Conservation (phyloP, 495 filamentous ascomycete species). For the Podospora pseudoanserina region DNA sequence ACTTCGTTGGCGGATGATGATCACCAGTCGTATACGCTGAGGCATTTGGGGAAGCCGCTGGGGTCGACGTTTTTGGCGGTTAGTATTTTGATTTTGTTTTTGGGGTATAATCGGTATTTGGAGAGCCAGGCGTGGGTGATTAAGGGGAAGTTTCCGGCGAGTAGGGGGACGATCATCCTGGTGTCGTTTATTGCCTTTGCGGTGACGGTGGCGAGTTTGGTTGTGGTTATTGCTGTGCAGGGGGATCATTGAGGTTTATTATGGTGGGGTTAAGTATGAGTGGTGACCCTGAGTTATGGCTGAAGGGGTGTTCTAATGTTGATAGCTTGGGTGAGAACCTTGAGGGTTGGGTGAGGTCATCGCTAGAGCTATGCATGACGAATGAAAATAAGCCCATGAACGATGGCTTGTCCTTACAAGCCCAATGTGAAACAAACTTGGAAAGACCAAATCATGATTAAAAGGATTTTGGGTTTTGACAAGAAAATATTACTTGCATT, state of each 20-base stretch:
- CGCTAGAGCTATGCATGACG: neutral
- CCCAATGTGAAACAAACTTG: no score
- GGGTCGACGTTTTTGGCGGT: constrained; percentile 90
- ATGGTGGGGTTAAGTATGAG: neutral
- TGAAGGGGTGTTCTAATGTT: neutral
- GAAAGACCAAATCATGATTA: no score
- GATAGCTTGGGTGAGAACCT: neutral
- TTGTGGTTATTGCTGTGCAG: constrained; percentile 66
- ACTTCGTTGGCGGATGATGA: constrained; percentile 49
- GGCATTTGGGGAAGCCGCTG: constrained; percentile 84
- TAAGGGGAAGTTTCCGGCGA: constrained; percentile 89
- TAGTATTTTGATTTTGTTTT: constrained; percentile 75
- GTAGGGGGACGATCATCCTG: constrained; percentile 78
- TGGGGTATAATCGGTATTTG: constrained; percentile 68
- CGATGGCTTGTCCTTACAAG: neutral
- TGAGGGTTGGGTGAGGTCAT: neutral
- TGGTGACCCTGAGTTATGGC: neutral
- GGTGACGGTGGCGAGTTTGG: constrained; percentile 66
- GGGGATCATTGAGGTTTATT: constrained; percentile 32
- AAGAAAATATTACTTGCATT: neutral
- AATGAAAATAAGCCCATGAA: neutral
- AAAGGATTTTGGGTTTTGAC: no score
- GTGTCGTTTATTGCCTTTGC: constrained; percentile 65
- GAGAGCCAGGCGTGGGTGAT: constrained; percentile 81
- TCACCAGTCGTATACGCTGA: constrained; percentile 46